A percentile compares a stretch with the other conserved stretches of the same genome.
phyloP scores from a whole-genome alignment of 1,284 basidiomycete species.

The Apiotrichum akiyoshidainum region DNA sequence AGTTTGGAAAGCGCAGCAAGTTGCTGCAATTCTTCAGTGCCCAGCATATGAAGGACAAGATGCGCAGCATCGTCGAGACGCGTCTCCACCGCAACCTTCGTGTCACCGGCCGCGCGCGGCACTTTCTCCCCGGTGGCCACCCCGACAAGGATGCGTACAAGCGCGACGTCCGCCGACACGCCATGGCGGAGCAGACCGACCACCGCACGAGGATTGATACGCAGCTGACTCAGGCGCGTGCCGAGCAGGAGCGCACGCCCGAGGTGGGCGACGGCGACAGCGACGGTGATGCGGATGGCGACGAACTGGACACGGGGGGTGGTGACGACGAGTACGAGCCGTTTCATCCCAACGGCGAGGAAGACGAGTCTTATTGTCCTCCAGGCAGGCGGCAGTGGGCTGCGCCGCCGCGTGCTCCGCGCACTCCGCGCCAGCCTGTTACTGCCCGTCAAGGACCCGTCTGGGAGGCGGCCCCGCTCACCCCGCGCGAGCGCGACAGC shows the following conservation, averaged over 20 bases:
- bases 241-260: background rate
- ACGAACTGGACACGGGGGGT: too few relatives aligned
- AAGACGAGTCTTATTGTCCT: too few relatives aligned
- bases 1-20: conserved; percentile 20
- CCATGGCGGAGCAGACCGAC: conserved; percentile 2
- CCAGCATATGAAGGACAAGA: conserved; percentile 46
- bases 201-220: background rate
- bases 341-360: too few relatives aligned
- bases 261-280: background rate
- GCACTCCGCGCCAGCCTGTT: too few relatives aligned
- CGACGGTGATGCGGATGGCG: too few relatives aligned
- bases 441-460: too few relatives aligned
- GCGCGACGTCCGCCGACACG: conserved; percentile 2
- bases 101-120: conserved; percentile 34
- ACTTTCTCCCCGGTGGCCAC: conserved; percentile 21
- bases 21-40: conserved; percentile 30
- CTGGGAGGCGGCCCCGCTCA: too few relatives aligned
- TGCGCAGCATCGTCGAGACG: conserved; percentile 26
- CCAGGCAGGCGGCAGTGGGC: too few relatives aligned
- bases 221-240: conserved; percentile 3
- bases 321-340: too few relatives aligned
- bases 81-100: conserved; percentile 18
- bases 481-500: too few relatives aligned
- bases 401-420: too few relatives aligned
- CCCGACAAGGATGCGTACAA: conserved; percentile 8